Evolutionary conservation across 768 basidiomycete species (phyloP).

Genomic region (Candolleomyces aberdarensis): DNA sequence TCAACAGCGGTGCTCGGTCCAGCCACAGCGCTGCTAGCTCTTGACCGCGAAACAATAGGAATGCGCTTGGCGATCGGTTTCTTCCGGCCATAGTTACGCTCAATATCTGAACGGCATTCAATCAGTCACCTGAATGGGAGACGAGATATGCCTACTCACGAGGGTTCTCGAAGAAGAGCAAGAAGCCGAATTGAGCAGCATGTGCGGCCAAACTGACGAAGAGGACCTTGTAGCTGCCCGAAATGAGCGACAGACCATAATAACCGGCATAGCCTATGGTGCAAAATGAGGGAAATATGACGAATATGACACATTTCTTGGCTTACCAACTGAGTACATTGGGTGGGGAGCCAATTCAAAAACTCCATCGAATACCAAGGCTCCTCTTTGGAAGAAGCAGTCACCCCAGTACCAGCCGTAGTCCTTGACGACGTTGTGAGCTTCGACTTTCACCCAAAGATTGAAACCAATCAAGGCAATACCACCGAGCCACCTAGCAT

Average conservation of each 20-base stretch:
- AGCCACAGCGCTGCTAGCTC: conserved; percentile 18
- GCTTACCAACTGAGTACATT: conserved; percentile 85
- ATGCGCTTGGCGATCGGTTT: conserved; percentile 86
- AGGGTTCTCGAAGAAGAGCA: conserved; percentile 95
- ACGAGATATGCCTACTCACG: conserved; percentile 51
- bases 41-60: conserved; percentile 38
- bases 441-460: conserved; percentile 97
- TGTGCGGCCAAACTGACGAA: conserved; percentile 94
- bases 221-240: conserved; percentile 85
- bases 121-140: neutral
- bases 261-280: conserved; percentile 87
- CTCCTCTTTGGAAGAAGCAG: conserved; percentile 89
- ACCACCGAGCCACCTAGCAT: conserved; percentile 80
- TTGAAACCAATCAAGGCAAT: conserved; percentile 88
- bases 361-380: conserved; percentile 95
- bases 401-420: conserved; percentile 99
- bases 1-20: conserved; percentile 14
- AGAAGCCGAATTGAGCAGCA: conserved; percentile 94
- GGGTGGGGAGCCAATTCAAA: conserved; percentile 93
- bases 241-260: conserved; percentile 90
- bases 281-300: neutral
- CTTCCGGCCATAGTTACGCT: conserved; percentile 88
- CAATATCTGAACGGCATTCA: conserved; percentile 64
- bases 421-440: conserved; percentile 96
- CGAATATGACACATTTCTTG: neutral